Evolutionary conservation across 805 yeast species (phyloP), one percentile per base, ranked within the genome.

Genomic region (Starmerella geochares): DNA sequence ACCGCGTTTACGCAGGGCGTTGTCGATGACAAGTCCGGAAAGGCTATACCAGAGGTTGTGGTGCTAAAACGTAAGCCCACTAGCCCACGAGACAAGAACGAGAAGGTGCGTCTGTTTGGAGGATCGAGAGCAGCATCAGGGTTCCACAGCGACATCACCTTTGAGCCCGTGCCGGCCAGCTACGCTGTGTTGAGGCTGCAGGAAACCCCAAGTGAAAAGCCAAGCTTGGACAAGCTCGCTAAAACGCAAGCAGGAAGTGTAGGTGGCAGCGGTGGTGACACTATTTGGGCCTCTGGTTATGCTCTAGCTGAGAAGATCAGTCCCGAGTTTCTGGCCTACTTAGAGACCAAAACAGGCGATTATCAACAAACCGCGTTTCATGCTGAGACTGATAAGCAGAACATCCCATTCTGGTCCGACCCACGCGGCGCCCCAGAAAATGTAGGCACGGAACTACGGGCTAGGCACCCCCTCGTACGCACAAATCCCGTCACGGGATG

Each of bases 401-500:
- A 32, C 0, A 32, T 48, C n/a, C 50, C 50, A 13, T 48, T 52
- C 33, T 60, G 53, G 48, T 43, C 57, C 16, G 62, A 58, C 11
- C 49, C 51, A 21, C 54, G 64, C 27, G 64, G 64, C 8, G 60
- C 62, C 9, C 62, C 62, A 14, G 62, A 60, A 49, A 61, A 61
- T 48, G 52, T 58, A 24, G 64, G 64, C 7, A 56, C 56, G 27
- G 57, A 54, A 44, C 55, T 59, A 28, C 76, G 69, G 54, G 69
- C 78, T 62, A 70, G 67, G 53, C 83, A 79, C 60, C 81, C 81
- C 9, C 54, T 79, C 37, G 71, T 79, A 33, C 73, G 81, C 65
- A 74, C 79, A 38, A 78, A 79, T 57, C 83, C 83, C 9, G 80
- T 73, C 11, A 77, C 82, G 32, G 81, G 80, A 33, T 71, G 76